Percentiles rank a stretch among this genome's conserved stretches.
These are phyloP conservation scores for Phytophthora europaea DNA, from an alignment of 352 stramenopile species.

Conservation along the genomic window DNA sequence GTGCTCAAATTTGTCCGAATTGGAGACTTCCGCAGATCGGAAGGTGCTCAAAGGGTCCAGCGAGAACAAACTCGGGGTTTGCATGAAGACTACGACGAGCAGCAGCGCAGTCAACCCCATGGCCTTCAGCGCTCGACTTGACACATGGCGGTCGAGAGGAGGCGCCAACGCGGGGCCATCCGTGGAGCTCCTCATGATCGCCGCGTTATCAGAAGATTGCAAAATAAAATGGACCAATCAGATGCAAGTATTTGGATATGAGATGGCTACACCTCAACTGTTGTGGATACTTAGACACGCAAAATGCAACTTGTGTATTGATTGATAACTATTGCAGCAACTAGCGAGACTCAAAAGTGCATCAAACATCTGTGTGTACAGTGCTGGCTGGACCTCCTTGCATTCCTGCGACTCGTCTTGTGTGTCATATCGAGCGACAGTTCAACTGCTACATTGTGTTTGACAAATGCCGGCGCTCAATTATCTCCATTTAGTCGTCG, in stretches of 20 bases:
- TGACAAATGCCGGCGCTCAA: constrained; percentile 31
- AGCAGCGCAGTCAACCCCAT: constrained; percentile 18
- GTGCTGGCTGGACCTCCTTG: constrained; percentile 10
- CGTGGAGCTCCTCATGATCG: constrained; percentile 21
- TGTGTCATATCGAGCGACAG: constrained; percentile 1
- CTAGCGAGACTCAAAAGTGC: constrained; percentile 18
- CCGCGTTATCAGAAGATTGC: constrained; percentile 17
- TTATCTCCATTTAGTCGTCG: constrained; percentile 65
- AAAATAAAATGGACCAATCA: constrained; percentile 20
- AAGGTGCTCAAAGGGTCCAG: not conserved
- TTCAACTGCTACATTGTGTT: constrained; percentile 18
- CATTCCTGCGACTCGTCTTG: not conserved
- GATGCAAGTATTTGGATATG: constrained; percentile 1
- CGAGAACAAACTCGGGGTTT: constrained; percentile 16
- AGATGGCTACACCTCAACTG: constrained; percentile 25
- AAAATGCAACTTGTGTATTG: constrained; percentile 15
- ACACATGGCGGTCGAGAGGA: not conserved
- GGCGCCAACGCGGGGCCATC: constrained; percentile 2
- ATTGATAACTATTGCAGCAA: constrained; percentile 2
- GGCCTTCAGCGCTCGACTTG: not conserved
- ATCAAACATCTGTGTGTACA: not conserved
- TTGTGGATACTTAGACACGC: not conserved
- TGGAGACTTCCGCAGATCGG: constrained; percentile 5
- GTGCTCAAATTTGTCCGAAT: constrained; percentile 28
- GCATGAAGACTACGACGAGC: constrained; percentile 5